Evolutionary conservation across 2,329 filamentous ascomycete species (phyloP).

Genomic region (Cordyceps javanica): DNA sequence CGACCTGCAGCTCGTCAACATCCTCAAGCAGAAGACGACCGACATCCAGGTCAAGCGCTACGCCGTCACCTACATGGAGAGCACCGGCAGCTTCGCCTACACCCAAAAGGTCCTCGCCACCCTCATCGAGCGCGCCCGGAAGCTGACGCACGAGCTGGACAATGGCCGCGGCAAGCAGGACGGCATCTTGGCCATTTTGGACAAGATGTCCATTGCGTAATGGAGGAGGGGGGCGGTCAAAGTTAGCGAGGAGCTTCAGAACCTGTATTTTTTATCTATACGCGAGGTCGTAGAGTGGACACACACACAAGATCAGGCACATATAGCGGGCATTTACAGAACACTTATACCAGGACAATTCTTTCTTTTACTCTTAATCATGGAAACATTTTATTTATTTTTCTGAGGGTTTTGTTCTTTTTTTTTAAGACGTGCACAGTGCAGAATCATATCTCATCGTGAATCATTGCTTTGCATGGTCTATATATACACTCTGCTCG

Average conservation of each 20-base stretch:
- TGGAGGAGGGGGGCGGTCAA: not conserved
- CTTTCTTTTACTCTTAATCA: not conserved
- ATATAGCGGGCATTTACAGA: slow-evolving; percentile 3
- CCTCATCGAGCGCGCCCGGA: slow-evolving; percentile 57
- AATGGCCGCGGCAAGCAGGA: slow-evolving; percentile 48
- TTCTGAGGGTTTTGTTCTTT: no score
- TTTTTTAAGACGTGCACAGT: not conserved
- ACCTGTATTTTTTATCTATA: not conserved
- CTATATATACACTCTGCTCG: not conserved
- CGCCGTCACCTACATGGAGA: slow-evolving; percentile 85
- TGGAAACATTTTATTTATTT: no score
- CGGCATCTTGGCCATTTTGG: slow-evolving; percentile 60
- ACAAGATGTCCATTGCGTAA: slow-evolving; percentile 52
- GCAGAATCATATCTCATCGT: not conserved
- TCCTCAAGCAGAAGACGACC: slow-evolving; percentile 80
- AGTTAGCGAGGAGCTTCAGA: no score
- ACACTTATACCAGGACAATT: not conserved
- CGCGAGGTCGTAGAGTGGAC: not conserved
- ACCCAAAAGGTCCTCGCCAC: slow-evolving; percentile 61
- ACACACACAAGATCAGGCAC: not conserved
- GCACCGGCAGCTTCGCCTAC: slow-evolving; percentile 84
- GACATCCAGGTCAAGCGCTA: slow-evolving; percentile 88
- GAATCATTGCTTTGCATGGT: not conserved
- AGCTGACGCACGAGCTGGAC: slow-evolving; percentile 59
- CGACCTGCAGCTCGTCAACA: slow-evolving; percentile 80